A percentile compares a stretch with the other conserved stretches of the same genome.
phyloP scores from a whole-genome alignment of 306 rosid species.

The Cicer bijugum region DNA sequence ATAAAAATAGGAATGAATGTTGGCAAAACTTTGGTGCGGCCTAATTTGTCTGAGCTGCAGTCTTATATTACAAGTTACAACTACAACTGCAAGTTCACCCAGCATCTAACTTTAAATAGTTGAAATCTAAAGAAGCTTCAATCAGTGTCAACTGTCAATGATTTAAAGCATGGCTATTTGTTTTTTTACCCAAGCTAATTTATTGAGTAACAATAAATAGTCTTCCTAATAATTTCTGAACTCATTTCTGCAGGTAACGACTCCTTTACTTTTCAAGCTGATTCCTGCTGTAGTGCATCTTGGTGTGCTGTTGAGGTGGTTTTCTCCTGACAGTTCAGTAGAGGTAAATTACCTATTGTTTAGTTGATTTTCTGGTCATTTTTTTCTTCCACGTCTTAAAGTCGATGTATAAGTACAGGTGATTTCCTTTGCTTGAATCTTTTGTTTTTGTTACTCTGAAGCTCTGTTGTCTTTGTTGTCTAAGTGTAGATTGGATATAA shows the following conservation, averaged over 20 bases:
- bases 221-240: constrained; percentile 32
- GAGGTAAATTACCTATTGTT: constrained; percentile 62
- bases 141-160: constrained; percentile 16
- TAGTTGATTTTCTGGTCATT: constrained; percentile 19
- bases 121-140: constrained; percentile 34
- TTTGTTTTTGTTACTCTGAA: constrained; percentile 38
- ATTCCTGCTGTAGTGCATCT: constrained; percentile 95
- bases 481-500: constrained; percentile 69
- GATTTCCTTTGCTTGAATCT: constrained; percentile 5
- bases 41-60: constrained; percentile 22
- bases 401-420: background rate
- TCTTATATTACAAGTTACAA: background rate
- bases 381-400: constrained; percentile 7
- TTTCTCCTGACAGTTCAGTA: constrained; percentile 70
- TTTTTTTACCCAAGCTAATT: background rate
- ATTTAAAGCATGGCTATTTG: background rate
- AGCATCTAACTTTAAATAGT: background rate
- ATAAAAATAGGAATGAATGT: constrained; percentile 4
- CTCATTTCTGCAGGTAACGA: constrained; percentile 72
- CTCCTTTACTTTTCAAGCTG: constrained; percentile 94
- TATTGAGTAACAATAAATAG: constrained; percentile 19
- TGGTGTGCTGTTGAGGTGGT: constrained; percentile 92
- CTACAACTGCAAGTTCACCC: background rate
- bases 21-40: constrained; percentile 3
- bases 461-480: constrained; percentile 27